phyloP scores from a whole-genome alignment of 805 yeast species.

The Zygosaccharomyces rouxii region DNA sequence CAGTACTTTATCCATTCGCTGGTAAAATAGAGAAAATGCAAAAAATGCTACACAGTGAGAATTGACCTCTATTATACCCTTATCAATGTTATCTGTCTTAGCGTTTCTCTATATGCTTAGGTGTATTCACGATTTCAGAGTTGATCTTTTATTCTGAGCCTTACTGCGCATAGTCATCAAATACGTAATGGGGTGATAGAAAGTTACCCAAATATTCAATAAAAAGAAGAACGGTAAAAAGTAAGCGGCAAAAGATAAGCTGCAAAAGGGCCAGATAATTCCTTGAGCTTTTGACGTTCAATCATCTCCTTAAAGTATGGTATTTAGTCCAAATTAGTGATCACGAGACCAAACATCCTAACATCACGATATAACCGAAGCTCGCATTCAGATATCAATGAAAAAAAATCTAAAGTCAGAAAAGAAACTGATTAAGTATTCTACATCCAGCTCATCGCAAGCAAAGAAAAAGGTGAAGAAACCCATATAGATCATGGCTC shows the following conservation, averaged over 20 bases:
- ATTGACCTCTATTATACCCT: not conserved
- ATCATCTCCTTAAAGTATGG: not conserved
- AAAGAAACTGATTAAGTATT: not conserved
- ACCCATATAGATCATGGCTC: slow-evolving; percentile 25
- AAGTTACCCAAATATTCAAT: not conserved
- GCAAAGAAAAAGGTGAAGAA: not conserved
- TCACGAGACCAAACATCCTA: not conserved
- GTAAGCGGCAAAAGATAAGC: not conserved
- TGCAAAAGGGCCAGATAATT: not conserved
- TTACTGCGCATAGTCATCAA: not conserved
- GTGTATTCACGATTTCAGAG: not conserved
- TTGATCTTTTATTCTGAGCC: slow-evolving; percentile 4
- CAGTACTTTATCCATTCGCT: not conserved
- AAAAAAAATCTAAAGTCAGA: not conserved
- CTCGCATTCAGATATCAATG: not conserved
- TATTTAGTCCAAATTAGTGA: not conserved
- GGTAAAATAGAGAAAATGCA: not conserved
- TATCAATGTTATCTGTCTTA: not conserved
- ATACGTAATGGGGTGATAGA: not conserved
- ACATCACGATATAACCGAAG: not conserved
- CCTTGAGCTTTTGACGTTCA: not conserved
- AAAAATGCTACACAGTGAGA: not conserved
- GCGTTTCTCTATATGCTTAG: not conserved
- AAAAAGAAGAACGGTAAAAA: not conserved
- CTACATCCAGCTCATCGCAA: slow-evolving; percentile 7